Conservation (phyloP, 2,329 filamentous ascomycete genomes). For the Corynespora cassiicola region DNA sequence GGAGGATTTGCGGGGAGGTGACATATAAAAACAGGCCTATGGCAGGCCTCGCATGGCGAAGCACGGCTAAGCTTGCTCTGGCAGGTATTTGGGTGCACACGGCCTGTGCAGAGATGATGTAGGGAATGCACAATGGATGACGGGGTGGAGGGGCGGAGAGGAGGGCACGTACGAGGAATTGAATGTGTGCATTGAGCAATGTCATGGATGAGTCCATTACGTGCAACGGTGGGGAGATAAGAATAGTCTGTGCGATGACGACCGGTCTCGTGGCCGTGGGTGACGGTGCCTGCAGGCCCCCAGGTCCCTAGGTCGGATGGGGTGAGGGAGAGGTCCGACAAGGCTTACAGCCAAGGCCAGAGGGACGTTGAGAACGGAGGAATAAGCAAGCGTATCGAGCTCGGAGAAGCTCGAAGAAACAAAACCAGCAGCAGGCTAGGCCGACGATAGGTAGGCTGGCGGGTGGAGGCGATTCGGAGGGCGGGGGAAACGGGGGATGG, state of each 20-base stretch:
- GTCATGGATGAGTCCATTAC: conserved; percentile 54
- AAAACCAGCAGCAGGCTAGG: conserved; percentile 25
- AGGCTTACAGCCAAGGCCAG: conserved; percentile 34
- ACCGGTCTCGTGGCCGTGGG: conserved; percentile 34
- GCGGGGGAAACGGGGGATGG: conserved; percentile 23
- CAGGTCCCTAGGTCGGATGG: conserved; percentile 21
- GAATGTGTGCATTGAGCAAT: conserved; percentile 56
- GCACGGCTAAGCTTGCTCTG: conserved; percentile 28
- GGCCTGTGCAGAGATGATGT: conserved; percentile 19
- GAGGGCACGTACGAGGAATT: conserved; percentile 53
- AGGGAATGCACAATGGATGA: conserved; percentile 27
- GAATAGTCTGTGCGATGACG: conserved; percentile 34
- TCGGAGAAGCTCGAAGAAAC: conserved; percentile 26
- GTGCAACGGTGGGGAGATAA: conserved; percentile 35
- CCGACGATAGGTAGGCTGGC: conserved; percentile 23
- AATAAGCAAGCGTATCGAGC: conserved; percentile 37
- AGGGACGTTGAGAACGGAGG: conserved; percentile 23
- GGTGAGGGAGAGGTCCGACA: conserved; percentile 25
- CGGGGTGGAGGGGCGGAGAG: no score
- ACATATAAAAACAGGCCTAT: conserved; percentile 40
- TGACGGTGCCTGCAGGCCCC: conserved; percentile 32
- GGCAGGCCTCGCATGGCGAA: conserved; percentile 34
- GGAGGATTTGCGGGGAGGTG: conserved; percentile 31
- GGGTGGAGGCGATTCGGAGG: conserved; percentile 13
- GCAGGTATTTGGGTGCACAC: conserved; percentile 27